Conservation (phyloP, 345 rosid species). For the Fremontodendron californicum region DNA sequence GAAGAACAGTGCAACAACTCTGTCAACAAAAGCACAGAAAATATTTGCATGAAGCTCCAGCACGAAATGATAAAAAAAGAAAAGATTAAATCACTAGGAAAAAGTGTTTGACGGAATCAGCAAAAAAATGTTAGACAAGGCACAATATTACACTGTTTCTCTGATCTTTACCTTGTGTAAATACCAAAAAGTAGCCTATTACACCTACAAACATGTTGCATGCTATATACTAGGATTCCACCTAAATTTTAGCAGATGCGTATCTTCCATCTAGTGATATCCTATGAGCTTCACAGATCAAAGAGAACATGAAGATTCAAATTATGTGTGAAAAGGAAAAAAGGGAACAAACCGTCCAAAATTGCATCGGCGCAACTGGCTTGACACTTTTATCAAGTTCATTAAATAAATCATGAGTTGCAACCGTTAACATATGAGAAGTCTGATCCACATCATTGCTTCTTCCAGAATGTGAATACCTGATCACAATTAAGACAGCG, state of each 20-base stretch:
- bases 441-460: no score
- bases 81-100: background rate
- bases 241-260: background rate
- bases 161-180: background rate
- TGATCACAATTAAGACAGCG: constrained; percentile 18
- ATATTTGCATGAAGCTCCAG: background rate
- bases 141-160: background rate
- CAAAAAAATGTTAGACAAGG: background rate
- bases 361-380: constrained; percentile 91
- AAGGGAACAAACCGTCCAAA: constrained; percentile 75
- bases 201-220: background rate
- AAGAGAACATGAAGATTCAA: background rate
- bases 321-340: background rate
- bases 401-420: constrained; percentile 77
- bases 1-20: background rate
- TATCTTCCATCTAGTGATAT: background rate
- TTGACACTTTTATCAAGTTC: constrained; percentile 83
- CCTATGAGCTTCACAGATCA: background rate
- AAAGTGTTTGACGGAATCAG: background rate
- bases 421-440: constrained; percentile 88
- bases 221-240: background rate
- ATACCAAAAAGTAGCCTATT: background rate
- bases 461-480: no score
- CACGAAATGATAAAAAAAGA: background rate
- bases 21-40: background rate